Percentiles rank a stretch among this genome's conserved stretches.
Conservation (phyloP, 164 flowering plant species). For the Litsea cubeba region DNA sequence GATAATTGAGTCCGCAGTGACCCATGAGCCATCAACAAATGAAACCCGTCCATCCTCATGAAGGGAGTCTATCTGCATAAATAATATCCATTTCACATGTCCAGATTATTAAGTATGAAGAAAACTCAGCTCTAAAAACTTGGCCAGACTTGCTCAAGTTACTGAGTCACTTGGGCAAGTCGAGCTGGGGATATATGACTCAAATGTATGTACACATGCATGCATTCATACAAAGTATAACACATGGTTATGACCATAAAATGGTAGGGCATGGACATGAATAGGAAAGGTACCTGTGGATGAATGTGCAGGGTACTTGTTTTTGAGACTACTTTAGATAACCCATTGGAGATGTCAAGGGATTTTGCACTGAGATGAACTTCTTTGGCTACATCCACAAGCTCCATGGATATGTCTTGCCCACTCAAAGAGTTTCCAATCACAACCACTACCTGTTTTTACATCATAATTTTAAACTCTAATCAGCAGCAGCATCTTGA, state of each 20-base stretch:
- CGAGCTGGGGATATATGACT: neutral
- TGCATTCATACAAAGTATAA: no score
- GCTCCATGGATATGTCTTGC: conserved; percentile 82
- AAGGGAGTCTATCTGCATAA: conserved; percentile 60
- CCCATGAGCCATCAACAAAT: conserved; percentile 61
- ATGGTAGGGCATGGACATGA: neutral
- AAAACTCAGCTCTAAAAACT: neutral
- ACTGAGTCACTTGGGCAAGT: neutral
- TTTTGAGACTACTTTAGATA: conserved; percentile 71
- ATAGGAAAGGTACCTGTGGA: conserved; percentile 49
- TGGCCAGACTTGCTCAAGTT: neutral
- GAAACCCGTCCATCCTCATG: conserved; percentile 65
- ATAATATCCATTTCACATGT: neutral
- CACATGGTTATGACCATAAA: no score
- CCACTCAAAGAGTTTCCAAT: conserved; percentile 81
- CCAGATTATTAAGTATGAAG: neutral
- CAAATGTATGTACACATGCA: no score
- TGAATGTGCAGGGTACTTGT: conserved; percentile 53
- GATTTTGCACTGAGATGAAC: conserved; percentile 69
- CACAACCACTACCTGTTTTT: conserved; percentile 70
- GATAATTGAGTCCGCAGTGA: conserved; percentile 65
- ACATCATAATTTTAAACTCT: no score
- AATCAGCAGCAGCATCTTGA: neutral
- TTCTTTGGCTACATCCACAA: conserved; percentile 77
- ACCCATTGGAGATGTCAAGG: conserved; percentile 46